Evolutionary conservation across 257 asterid genomes (phyloP).

Genomic region (Solanum etuberosum): DNA sequence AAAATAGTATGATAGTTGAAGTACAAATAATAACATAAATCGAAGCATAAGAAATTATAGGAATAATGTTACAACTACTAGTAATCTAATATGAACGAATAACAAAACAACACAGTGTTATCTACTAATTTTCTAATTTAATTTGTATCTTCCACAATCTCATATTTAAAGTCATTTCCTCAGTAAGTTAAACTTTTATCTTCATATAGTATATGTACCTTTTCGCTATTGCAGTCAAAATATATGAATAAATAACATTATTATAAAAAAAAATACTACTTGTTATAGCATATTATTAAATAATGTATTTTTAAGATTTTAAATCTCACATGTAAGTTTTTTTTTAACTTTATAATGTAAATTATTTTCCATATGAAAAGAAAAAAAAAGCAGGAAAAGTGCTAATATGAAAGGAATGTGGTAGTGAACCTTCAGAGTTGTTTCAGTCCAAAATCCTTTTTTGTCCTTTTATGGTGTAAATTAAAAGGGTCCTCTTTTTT

Average conservation of each 20-base stretch:
- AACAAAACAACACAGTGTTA: accelerated
- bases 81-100: background rate
- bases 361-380: background rate
- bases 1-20: background rate
- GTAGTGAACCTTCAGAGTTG: background rate
- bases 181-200: too few species aligned
- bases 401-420: background rate
- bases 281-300: background rate
- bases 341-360: background rate
- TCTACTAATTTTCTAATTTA: background rate
- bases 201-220: background rate
- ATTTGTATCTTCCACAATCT: background rate
- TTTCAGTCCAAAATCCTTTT: background rate
- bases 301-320: too few species aligned
- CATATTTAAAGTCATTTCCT: background rate
- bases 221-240: background rate
- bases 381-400: background rate
- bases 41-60: background rate
- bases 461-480: background rate
- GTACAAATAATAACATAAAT: background rate
- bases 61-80: background rate
- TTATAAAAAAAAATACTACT: too few species aligned
- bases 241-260: too few species aligned
- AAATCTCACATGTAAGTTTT: background rate
- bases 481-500: background rate